Evolutionary conservation across 345 rosid genomes (phyloP).

Genomic region (Populus simonii): DNA sequence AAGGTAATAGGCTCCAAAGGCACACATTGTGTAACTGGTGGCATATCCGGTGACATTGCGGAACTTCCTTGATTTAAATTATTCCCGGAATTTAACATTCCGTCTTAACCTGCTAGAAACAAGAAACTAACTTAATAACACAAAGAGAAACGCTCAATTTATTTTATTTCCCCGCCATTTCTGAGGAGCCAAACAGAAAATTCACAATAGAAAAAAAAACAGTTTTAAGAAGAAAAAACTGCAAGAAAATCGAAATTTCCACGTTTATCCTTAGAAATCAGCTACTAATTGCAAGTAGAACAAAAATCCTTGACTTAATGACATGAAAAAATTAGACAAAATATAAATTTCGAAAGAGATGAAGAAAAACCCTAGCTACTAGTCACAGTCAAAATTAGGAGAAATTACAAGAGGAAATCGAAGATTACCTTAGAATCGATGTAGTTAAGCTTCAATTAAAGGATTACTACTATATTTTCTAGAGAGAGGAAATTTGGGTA

Average conservation of each 20-base stretch:
- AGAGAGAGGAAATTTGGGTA: neutral
- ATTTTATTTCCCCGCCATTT: neutral
- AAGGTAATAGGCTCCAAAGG: slow-evolving; percentile 75
- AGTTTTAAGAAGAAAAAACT: neutral
- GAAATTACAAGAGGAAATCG: slow-evolving; percentile 6
- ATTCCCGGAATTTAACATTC: slow-evolving; percentile 59
- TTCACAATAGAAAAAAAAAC: neutral
- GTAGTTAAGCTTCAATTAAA: slow-evolving; percentile 28
- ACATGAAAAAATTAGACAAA: neutral
- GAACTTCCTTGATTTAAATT: slow-evolving; percentile 48
- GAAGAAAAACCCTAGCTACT: neutral
- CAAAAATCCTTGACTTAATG: neutral
- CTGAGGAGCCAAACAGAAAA: neutral
- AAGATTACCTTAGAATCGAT: slow-evolving; percentile 29
- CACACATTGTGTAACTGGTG: slow-evolving; percentile 57
- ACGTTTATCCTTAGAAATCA: neutral
- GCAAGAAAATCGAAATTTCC: neutral
- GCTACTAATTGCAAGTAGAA: neutral
- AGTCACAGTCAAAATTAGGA: slow-evolving; percentile 9
- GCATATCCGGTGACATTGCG: slow-evolving; percentile 54
- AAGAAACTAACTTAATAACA: neutral
- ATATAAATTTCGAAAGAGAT: neutral
- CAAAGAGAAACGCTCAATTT: too few relatives aligned
- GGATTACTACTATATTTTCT: neutral
- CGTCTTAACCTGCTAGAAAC: slow-evolving; percentile 22